Base-by-base conservation (phyloP, 2,329 filamentous ascomycete species). In the Ascosphaera apis region DNA sequence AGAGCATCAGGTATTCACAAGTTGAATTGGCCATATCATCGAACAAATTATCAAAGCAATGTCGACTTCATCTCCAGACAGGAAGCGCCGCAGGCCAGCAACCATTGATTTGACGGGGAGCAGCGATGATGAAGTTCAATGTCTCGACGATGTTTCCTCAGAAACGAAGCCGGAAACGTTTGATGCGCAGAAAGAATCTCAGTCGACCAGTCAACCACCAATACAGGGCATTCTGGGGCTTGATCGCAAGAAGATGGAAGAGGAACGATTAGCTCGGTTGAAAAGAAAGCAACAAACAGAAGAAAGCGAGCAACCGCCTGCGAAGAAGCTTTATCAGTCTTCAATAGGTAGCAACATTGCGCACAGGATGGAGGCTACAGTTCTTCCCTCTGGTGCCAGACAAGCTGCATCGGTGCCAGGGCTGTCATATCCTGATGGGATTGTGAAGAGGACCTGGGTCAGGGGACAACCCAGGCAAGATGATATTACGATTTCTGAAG, bases 401-500 rank as follows among this genome's bases (percentile, higher is more conserved):
- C 27, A 44, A 21, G 23, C 34, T 4, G 15, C n/a, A 15, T 27
- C 23, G 21, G 36, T 37, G n/a, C 31, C 35, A 18, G 13, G 25
- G 4, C 21, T 44, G 6, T 39, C 53, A 6, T 55, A 63, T 46
- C 64, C 66, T 0, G 44, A 50, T 2, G 86, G 84, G 1, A 59
- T 63, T 0, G 69, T 95, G 33, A 88, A 81, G 54, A 81, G 77
- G 48, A 95, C 88, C 0, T 86, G 77, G 70, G 72, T 69, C 0
- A 61, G 61, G 25, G 72, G 75, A 2, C 69, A 67, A 42, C 58
- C 65, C 1, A 64, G 78, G 25, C 61, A 60, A 3, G 67, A 83
- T 41, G 81, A 91, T 42, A 81, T 95, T 49, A 88, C 73, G 40
- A 72, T 95, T 30, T 81, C 91, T 47, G 83, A 93, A 51, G 68